These are phyloP conservation scores for Fusarium sp. DNA, from an alignment of 2,329 filamentous ascomycete species.

Conservation along the genomic window DNA sequence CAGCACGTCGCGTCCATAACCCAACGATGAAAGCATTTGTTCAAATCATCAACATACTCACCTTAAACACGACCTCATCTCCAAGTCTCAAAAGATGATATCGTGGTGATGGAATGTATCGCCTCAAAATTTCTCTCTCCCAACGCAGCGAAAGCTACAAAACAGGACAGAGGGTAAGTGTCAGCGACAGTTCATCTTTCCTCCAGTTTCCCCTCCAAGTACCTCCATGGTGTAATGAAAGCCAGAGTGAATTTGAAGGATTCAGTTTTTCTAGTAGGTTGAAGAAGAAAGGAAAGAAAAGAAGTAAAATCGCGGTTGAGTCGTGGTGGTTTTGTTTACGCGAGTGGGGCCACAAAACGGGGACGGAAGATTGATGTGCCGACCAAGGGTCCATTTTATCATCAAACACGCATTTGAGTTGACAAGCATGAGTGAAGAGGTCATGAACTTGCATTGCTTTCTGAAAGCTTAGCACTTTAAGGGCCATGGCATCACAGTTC, in stretches of 20 bases:
- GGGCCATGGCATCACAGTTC: no score
- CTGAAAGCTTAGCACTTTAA: no score
- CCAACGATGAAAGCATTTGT: background rate
- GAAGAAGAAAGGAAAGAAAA: conserved; percentile 52
- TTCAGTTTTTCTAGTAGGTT: conserved; percentile 63
- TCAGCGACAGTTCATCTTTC: conserved; percentile 69
- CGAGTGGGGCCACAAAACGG: conserved; percentile 18
- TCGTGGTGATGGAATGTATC: conserved; percentile 51
- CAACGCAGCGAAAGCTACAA: conserved; percentile 53
- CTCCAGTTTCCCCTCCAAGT: conserved; percentile 80
- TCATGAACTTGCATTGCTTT: no score
- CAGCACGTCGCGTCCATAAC: background rate
- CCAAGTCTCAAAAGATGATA: background rate
- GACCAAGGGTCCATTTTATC: conserved; percentile 3
- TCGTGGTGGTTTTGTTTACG: conserved; percentile 36
- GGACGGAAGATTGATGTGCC: conserved; percentile 51
- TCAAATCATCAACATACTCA: background rate
- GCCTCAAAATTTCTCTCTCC: conserved; percentile 57
- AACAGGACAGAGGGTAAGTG: conserved; percentile 66
- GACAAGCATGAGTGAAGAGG: background rate
- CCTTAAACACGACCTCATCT: background rate
- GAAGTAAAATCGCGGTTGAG: conserved; percentile 16
- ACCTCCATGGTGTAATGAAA: conserved; percentile 68
- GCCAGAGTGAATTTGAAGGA: conserved; percentile 80
- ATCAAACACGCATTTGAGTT: no score